Evolutionary conservation across 2,329 filamentous ascomycete genomes (phyloP), one percentile per base, ranked within the genome.

Genomic region (Zasmidium cellare): DNA sequence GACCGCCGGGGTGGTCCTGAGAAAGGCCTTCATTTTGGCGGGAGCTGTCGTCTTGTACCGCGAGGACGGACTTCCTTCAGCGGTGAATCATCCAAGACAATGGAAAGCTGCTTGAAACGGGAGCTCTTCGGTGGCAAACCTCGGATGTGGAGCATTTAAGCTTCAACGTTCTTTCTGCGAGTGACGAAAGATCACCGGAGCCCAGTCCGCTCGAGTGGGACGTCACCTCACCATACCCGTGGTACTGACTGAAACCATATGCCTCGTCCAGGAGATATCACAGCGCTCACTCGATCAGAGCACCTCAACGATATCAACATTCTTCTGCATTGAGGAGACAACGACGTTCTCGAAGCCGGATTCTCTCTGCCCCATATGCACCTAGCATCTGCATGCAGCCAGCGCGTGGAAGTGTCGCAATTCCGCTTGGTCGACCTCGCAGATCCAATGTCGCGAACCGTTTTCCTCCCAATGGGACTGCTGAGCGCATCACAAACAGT

Each of bases 1-100:
- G 2, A 65, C 22, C 25, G 61, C 53, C 48, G 63, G 51, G 25
- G 63, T 48, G 19, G 61, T 59, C 46, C 51, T 59, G 49, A 67
- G 57, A 28, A 67, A 52, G 24, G 63, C 55, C 58, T 67, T 64
- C 65, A 65, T 68, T 25, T n/a, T 60, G 58, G 50, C 48, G 48
- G 46, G 44, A 18, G 24, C 55, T 46, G 31, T 52, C 46, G 25
- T 51, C 46, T 45, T 18, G 22, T 9, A 5, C 16, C 35, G n/a
- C 35, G n/a, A 41, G n/a, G n/a, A 16, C 6, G 11, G 3, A 16
- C 35, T 18, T 14, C 35, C 35, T 41, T 5, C 7, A 16, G 11
- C 35, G 7, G 5, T 41, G 35, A 41, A 41, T 41, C 35, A 41
- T 41, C n/a, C n/a, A 41, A 5, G 11, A 14, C n/a, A 18, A 6